Evolutionary conservation across 148 eudicot species (phyloP), one percentile per base, ranked within the genome.

Genomic region (Persicaria tinctoria): DNA sequence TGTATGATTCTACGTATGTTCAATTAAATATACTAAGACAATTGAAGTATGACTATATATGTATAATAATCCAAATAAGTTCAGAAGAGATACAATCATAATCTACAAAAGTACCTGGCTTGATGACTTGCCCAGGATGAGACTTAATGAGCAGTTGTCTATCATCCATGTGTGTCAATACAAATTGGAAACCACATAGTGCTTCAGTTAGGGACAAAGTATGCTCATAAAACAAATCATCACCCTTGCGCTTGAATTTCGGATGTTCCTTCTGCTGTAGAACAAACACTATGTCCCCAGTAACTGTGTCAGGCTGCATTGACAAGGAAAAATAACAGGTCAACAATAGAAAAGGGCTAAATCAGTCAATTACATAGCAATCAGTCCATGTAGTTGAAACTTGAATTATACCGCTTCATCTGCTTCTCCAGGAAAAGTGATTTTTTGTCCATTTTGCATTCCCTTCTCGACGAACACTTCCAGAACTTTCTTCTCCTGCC

Each of bases 211-310:
- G 80, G 3, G 85, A 56, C 73, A 87, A 73, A 0, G 88, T 76
- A 69, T 85, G 90, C 59, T 87, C 90, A 17, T 83, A 84, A 70
- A 87, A 87, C 4, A 87, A 73, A 57, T 87, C 90, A 41, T 87
- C 90, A 55, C 84, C 86, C 88, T 87, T 87, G 14, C 90, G 78
- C 84, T 85, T 85, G 45, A 81, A 87, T 56, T 82, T 87, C 0
- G 86, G 84, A 46, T 87, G 88, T 64, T 87, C 90, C 63, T 85
- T 87, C 78, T 85, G 90, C 68, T 87, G 90, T 44, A 87, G 79
- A 32, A 87, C 82, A 50, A 87, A 87, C n/a, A 87, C 90, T 81
- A 87, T 85, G 69, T 87, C 90, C 14, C 90, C 90, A 2, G 90
- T 87, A 53, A 87, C 81, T 1, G 88, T 87, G 71, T 87, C 90